A percentile compares a stretch with the other conserved stretches of the same genome.
Evolutionary conservation across 2,329 filamentous ascomycete species (phyloP).

Genomic region (Cercospora nicotianae): DNA sequence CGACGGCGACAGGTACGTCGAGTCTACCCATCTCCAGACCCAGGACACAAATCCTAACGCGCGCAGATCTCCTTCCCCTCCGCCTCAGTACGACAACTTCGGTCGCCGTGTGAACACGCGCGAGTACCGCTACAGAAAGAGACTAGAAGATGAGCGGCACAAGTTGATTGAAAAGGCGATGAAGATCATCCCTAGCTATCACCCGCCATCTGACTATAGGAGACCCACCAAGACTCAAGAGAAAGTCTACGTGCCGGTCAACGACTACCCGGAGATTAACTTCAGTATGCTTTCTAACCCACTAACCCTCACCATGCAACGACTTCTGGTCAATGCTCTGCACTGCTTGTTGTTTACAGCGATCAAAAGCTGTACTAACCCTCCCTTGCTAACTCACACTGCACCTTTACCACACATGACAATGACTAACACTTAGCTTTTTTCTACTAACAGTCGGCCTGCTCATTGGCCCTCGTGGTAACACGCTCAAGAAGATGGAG

Average conservation of each 20-base stretch:
- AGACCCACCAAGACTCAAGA: slow-evolving; percentile 99
- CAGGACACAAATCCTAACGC: slow-evolving; percentile 15
- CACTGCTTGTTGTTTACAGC: slow-evolving; percentile 34
- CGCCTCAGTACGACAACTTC: slow-evolving; percentile 98
- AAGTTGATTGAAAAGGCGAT: slow-evolving; percentile 98
- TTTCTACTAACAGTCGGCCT: slow-evolving; percentile 91
- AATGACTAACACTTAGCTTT: slow-evolving; percentile 75
- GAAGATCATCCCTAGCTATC: slow-evolving; percentile 99
- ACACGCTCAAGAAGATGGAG: slow-evolving; percentile 99
- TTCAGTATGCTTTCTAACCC: slow-evolving; percentile 99
- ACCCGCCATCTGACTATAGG: slow-evolving; percentile 96
- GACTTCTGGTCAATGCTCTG: slow-evolving; percentile 20
- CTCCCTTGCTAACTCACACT: slow-evolving; percentile 34
- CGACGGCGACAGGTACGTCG: slow-evolving; percentile 84
- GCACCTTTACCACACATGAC: slow-evolving; percentile 26
- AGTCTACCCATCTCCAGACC: neutral
- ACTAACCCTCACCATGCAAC: slow-evolving; percentile 51
- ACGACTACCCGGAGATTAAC: slow-evolving; percentile 99
- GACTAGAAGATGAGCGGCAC: slow-evolving; percentile 96
- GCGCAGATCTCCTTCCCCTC: slow-evolving; percentile 83
- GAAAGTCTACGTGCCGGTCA: slow-evolving; percentile 99
- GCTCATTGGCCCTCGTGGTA: slow-evolving; percentile 99
- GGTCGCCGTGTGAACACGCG: slow-evolving; percentile 98
- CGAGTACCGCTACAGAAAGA: slow-evolving; percentile 97
- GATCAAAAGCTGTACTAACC: slow-evolving; percentile 39